Evolutionary conservation across 306 rosid species (phyloP), one percentile per base, ranked within the genome.

Genomic region (Fragaria ananassa): DNA sequence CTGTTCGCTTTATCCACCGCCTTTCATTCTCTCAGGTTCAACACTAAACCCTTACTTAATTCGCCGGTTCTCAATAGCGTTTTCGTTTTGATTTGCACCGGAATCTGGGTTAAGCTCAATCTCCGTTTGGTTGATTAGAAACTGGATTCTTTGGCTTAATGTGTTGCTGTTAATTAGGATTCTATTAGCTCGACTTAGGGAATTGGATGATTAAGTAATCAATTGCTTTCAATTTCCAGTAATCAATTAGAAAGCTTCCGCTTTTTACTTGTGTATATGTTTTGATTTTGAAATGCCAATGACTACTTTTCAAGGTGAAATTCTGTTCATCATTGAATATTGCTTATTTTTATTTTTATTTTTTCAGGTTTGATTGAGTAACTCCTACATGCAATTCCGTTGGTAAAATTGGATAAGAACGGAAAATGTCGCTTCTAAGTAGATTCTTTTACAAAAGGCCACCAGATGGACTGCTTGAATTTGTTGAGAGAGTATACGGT

Each of bases 381-480:
- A 18, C 17, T 42, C 53, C 51, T 68, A 35, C 47, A 45, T 65
- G 74, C 51, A 42, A 34, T 61, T 77, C 47, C 8, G 41, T 72
- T 42, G 76, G 68, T 15, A 34, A 71, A 34, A 10, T 71, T 19
- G 7, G 34, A 50, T 11, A 31, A 11, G 14, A 29, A n/a, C n/a
- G 63, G 61, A 78, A 74, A 81, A 93, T 94, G 98, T 85, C 98
- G 39, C 95, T 92, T 44, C 92, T 94, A 27, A 90, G 98, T 86
- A 87, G 98, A 85, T 94, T 94, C 88, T 94, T 92, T 70, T 90
- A 90, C 95, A 90, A 86, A 78, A 87, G 98, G 27, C 98, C 97
- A 57, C 98, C 98, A 13, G 97, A 94, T 85, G 98, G 97, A 21
- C 88, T 94, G 73, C 97, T 94, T 57, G 98, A 94, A 84, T 92